Percentiles rank a stretch among this genome's conserved stretches.
phyloP scores from a whole-genome alignment of 1,284 basidiomycete species.

The Exobasidium rhododendri region DNA sequence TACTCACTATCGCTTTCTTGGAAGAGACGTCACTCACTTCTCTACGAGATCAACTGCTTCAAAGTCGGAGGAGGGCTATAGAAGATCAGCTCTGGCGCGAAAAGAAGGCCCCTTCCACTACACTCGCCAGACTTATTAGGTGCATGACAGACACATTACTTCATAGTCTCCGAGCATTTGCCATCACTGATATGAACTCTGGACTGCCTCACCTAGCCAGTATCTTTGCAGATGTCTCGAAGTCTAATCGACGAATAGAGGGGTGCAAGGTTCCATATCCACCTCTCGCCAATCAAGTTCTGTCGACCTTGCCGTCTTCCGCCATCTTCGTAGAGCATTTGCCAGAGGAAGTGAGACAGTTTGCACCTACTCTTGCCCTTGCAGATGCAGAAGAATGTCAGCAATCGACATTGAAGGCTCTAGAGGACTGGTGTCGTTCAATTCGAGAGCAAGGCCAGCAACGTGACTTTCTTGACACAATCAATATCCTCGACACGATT shows the following conservation, averaged over 20 bases:
- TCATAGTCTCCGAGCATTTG: slow-evolving; percentile 5
- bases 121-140: background rate
- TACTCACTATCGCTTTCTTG: background rate
- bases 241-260: background rate
- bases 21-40: background rate
- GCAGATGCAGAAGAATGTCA: background rate
- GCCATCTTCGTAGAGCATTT: slow-evolving; percentile 4
- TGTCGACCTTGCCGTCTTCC: slow-evolving; percentile 2
- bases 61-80: background rate
- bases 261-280: background rate
- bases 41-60: background rate
- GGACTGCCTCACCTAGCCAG: slow-evolving; percentile 1
- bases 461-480: background rate
- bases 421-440: background rate
- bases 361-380: background rate
- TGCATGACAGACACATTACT: slow-evolving; percentile 6
- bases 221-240: background rate
- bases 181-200: background rate
- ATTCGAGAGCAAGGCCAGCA: background rate
- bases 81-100: background rate
- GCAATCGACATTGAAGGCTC: background rate
- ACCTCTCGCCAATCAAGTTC: background rate
- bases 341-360: background rate
- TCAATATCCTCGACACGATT: background rate
- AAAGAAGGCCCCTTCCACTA: background rate